Conservation (phyloP, 164 flowering plant genomes). For the Pachysandra terminalis region DNA sequence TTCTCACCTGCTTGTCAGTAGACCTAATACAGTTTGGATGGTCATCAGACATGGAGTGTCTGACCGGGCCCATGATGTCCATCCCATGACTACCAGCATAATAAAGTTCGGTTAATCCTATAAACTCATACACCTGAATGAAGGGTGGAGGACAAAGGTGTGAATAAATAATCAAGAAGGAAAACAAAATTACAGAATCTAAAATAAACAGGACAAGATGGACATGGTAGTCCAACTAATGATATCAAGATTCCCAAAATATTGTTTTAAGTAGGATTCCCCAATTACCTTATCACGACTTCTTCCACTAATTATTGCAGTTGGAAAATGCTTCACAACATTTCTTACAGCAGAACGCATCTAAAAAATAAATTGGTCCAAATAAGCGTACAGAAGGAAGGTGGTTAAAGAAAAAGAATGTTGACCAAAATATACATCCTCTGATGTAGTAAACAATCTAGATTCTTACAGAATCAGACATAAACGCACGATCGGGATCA, state of each 20-base stretch:
- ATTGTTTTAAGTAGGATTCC: too few relatives aligned
- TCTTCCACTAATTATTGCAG: conserved; percentile 95
- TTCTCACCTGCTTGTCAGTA: conserved; percentile 52
- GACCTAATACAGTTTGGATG: conserved; percentile 40
- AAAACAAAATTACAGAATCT: background rate
- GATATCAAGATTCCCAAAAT: too few relatives aligned
- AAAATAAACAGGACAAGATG: background rate
- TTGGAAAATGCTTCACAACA: conserved; percentile 71
- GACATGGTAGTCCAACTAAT: background rate
- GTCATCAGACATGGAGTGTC: conserved; percentile 22
- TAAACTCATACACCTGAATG: conserved; percentile 73
- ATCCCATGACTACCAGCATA: conserved; percentile 99
- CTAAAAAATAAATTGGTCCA: conserved; percentile 29
- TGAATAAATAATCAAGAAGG: background rate
- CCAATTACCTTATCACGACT: conserved; percentile 80
- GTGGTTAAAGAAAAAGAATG: background rate
- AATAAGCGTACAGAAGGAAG: background rate
- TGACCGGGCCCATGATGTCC: conserved; percentile 81
- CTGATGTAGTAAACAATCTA: background rate
- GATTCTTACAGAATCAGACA: conserved; percentile 64
- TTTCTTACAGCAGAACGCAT: conserved; percentile 74
- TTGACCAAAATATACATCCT: background rate
- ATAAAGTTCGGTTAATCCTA: conserved; percentile 78
- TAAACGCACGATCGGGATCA: conserved; percentile 52
- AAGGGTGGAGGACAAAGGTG: background rate